A percentile compares a stretch with the other conserved stretches of the same genome.
Conservation (phyloP, 2,329 filamentous ascomycete species). For the Alternaria brassicicola region DNA sequence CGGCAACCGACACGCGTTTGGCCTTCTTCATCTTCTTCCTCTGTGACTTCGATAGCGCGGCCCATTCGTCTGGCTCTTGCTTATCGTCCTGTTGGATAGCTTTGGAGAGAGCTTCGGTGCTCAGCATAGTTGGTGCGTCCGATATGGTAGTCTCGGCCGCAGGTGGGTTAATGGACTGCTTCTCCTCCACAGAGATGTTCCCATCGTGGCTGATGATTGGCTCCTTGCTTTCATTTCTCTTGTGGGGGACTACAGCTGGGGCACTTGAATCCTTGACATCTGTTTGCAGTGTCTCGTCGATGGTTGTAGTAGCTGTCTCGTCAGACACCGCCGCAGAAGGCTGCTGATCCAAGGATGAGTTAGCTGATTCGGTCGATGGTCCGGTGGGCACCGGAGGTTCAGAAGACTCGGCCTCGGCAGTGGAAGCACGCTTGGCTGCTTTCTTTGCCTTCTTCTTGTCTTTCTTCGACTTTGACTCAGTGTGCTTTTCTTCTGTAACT, state of each 20-base stretch:
- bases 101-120: not conserved
- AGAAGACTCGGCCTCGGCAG: constrained; percentile 6
- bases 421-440: constrained; percentile 18
- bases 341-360: not conserved
- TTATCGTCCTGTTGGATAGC: constrained; percentile 5
- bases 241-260: not conserved
- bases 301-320: not conserved
- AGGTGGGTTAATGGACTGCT: not conserved
- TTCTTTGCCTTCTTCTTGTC: constrained; percentile 36
- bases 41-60: constrained; percentile 32
- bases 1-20: constrained; percentile 27
- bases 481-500: constrained; percentile 11
- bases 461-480: constrained; percentile 22
- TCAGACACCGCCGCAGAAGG: not conserved
- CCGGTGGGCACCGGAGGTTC: not conserved
- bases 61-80: constrained; percentile 17
- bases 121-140: not conserved
- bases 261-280: not conserved
- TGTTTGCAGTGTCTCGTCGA: not conserved
- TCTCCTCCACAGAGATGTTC: not conserved
- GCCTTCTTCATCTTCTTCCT: constrained; percentile 41
- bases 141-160: not conserved
- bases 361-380: not conserved
- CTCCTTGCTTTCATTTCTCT: not conserved
- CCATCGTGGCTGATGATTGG: not conserved